Percentiles rank a stretch among this genome's conserved stretches.
phyloP scores from a whole-genome alignment of 164 flowering plant species.

The Litsea cubeba region DNA sequence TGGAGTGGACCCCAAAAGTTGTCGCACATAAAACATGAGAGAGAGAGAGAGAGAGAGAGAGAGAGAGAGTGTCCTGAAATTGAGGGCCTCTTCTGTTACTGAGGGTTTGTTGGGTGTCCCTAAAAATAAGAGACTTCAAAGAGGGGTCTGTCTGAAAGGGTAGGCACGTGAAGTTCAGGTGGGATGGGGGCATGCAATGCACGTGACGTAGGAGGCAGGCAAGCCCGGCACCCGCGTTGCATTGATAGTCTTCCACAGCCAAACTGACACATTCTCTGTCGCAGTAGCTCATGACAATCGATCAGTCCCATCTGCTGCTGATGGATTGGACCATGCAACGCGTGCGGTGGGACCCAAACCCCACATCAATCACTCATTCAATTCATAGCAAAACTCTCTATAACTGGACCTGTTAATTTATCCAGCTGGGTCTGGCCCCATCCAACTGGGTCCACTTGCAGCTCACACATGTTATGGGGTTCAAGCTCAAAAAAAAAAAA shows the following conservation, averaged over 20 bases:
- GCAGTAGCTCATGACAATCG: not conserved
- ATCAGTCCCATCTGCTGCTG: not conserved
- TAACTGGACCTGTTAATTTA: no score
- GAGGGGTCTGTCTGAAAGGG: not conserved
- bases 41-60: not conserved
- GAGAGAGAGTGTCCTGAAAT: not conserved
- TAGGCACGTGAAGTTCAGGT: slow-evolving; percentile 3
- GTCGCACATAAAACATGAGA: not conserved
- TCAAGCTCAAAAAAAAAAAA: no score
- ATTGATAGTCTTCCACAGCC: not conserved
- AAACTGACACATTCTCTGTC: not conserved
- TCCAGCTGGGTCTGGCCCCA: not conserved
- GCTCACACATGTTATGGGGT: not conserved
- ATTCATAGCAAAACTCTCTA: no score
- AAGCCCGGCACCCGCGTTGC: not conserved
- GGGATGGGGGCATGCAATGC: not conserved
- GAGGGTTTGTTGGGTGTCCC: not conserved
- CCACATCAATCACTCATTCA: not conserved
- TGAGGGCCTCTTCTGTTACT: no score
- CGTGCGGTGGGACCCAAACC: not conserved
- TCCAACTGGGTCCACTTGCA: no score
- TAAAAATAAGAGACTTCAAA: not conserved
- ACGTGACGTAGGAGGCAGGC: not conserved
- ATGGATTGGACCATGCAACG: not conserved
- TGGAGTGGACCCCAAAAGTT: not conserved